These are phyloP conservation scores for Calcarisporium arbuscula DNA, from an alignment of 2,329 filamentous ascomycete genomes.

Conservation along the genomic window DNA sequence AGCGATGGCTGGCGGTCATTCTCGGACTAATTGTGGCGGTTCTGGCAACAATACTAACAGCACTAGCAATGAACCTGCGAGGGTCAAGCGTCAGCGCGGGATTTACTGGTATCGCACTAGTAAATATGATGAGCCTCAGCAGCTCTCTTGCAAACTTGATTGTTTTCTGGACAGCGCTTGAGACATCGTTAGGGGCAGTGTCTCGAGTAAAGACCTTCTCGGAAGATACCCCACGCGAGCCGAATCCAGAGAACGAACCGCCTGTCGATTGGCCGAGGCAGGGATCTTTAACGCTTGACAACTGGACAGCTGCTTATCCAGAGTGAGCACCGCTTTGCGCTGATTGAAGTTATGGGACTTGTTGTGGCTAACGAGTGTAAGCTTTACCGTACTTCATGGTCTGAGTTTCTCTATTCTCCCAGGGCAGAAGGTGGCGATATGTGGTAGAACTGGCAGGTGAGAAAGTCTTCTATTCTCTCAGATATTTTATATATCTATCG, in stretches of 20 bases:
- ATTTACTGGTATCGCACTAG: constrained; percentile 1
- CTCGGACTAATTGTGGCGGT: constrained; percentile 38
- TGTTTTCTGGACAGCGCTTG: constrained; percentile 25
- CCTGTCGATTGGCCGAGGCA: constrained; percentile 17
- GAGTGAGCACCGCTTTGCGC: constrained; percentile 12
- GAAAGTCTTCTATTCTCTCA: neutral
- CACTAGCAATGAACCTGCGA: too few relatives aligned
- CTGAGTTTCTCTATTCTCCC: constrained; percentile 21
- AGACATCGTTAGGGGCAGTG: constrained; percentile 20
- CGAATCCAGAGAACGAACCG: constrained; percentile 12
- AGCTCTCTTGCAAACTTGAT: too few relatives aligned
- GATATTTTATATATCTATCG: too few relatives aligned
- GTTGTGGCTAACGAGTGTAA: too few relatives aligned
- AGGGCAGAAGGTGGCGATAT: constrained; percentile 32
- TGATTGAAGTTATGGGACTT: too few relatives aligned
- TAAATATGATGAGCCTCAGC: neutral
- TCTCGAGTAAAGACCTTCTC: constrained; percentile 20
- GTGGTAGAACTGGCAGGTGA: constrained; percentile 36
- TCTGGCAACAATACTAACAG: constrained; percentile 36
- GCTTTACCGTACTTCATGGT: too few relatives aligned
- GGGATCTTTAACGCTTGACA: constrained; percentile 19
- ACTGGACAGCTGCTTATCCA: constrained; percentile 24
- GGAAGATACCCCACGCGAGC: constrained; percentile 15
- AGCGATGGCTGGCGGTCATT: constrained; percentile 45
- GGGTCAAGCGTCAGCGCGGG: neutral